Conservation (phyloP, 345 rosid species). For the Acer negundo region DNA sequence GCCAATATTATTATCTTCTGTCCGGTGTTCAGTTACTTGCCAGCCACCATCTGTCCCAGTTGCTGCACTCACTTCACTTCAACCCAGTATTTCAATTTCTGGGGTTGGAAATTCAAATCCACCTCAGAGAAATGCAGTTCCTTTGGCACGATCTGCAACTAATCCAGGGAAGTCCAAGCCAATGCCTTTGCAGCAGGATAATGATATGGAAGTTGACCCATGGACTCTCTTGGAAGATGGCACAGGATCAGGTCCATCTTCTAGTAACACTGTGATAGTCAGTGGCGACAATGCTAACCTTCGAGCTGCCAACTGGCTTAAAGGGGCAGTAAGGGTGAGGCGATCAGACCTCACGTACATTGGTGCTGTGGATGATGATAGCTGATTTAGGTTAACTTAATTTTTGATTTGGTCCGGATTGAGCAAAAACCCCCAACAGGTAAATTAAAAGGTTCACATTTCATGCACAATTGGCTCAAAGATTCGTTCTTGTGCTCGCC, state of each 20-base stretch:
- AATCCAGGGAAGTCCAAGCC: constrained; percentile 64
- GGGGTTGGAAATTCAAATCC: constrained; percentile 44
- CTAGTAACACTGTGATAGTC: constrained; percentile 46
- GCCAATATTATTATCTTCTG: constrained; percentile 72
- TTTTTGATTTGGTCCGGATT: constrained; percentile 37
- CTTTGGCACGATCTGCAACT: constrained; percentile 41
- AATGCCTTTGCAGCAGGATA: constrained; percentile 51
- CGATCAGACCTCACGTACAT: constrained; percentile 80
- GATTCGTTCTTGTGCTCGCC: constrained; percentile 20
- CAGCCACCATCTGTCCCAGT: constrained; percentile 68
- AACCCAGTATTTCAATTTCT: constrained; percentile 45
- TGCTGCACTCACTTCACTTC: constrained; percentile 63
- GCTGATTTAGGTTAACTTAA: constrained; percentile 48
- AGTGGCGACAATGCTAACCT: constrained; percentile 74
- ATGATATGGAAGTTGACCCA: constrained; percentile 73
- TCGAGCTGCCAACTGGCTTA: constrained; percentile 91
- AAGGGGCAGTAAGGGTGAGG: constrained; percentile 90
- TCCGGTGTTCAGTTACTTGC: constrained; percentile 61
- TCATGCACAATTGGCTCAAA: constrained; percentile 22
- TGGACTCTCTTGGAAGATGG: constrained; percentile 98
- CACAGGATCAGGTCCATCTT: constrained; percentile 66
- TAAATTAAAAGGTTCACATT: constrained; percentile 20
- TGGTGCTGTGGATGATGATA: constrained; percentile 91
- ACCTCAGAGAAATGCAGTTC: constrained; percentile 48
- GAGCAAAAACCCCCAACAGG: constrained; percentile 35